phyloP scores from a whole-genome alignment of 805 yeast species.

The Kuraishia borneana region DNA sequence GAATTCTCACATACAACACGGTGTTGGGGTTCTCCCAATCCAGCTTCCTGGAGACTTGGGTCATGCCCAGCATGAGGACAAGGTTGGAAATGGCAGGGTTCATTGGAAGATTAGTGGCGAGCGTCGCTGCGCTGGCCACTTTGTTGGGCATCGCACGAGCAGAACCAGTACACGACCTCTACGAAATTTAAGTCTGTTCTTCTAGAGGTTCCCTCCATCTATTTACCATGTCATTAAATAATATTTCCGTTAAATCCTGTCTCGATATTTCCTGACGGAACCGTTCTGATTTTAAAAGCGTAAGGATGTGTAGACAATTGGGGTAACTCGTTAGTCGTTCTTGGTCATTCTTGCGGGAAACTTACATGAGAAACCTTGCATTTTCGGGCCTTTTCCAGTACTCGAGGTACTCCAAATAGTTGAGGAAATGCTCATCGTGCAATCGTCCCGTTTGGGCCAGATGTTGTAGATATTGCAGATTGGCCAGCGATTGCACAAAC shows the following conservation, averaged over 20 bases:
- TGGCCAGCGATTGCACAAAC: slow-evolving; percentile 88
- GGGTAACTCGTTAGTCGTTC: slow-evolving; percentile 43
- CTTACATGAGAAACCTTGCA: slow-evolving; percentile 50
- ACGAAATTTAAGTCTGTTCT: no score
- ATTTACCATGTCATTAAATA: slow-evolving; percentile 69
- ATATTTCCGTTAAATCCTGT: slow-evolving; percentile 42
- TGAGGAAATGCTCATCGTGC: slow-evolving; percentile 59
- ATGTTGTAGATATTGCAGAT: slow-evolving; percentile 77
- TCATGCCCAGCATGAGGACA: slow-evolving; percentile 87
- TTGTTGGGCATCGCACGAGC: no score
- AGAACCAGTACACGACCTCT: no score
- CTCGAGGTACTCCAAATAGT: slow-evolving; percentile 68
- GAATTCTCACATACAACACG: slow-evolving; percentile 63
- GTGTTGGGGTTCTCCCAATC: slow-evolving; percentile 79
- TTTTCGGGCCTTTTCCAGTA: slow-evolving; percentile 77
- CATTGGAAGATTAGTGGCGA: no score
- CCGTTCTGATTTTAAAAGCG: slow-evolving; percentile 41
- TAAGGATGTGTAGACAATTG: slow-evolving; percentile 73
- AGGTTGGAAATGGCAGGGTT: slow-evolving; percentile 84
- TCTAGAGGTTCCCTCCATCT: slow-evolving; percentile 41
- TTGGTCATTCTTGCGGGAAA: slow-evolving; percentile 6
- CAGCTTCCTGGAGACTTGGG: slow-evolving; percentile 84
- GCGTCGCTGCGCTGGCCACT: no score
- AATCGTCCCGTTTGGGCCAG: slow-evolving; percentile 77
- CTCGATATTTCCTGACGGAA: slow-evolving; percentile 46